Evolutionary conservation across 1,139 yeast genomes (phyloP).

Genomic region (Chernovozyma aurita): DNA sequence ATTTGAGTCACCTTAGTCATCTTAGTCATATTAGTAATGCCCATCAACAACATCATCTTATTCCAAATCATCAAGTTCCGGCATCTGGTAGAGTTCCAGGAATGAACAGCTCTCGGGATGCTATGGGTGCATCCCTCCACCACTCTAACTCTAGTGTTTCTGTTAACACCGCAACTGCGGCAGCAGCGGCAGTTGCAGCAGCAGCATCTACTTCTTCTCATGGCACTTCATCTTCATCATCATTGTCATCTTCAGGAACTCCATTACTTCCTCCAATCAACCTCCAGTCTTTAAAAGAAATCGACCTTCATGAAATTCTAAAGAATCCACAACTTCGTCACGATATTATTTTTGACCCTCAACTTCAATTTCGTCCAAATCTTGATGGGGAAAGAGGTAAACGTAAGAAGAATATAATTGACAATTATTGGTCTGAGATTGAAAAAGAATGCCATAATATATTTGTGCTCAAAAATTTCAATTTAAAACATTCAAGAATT

Average conservation of each 20-base stretch:
- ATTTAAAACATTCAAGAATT: conserved; percentile 43
- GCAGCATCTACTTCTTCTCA: background rate
- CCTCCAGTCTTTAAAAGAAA: conserved; percentile 76
- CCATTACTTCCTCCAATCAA: conserved; percentile 78
- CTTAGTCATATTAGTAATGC: conserved; percentile 2
- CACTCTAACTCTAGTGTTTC: background rate
- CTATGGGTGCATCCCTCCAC: background rate
- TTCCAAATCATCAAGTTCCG: background rate
- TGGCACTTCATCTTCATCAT: conserved; percentile 12
- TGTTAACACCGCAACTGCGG: conserved; percentile 2
- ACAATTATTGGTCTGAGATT: conserved; percentile 79
- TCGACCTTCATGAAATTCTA: conserved; percentile 82
- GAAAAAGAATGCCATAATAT: conserved; percentile 54
- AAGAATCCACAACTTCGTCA: conserved; percentile 92
- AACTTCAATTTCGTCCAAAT: conserved; percentile 87
- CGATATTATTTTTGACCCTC: conserved; percentile 89
- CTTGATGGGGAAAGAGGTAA: conserved; percentile 87
- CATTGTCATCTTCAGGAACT: conserved; percentile 15
- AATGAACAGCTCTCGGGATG: background rate
- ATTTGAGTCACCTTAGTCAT: background rate
- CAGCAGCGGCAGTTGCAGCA: background rate
- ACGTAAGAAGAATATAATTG: conserved; percentile 70
- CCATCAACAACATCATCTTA: background rate
- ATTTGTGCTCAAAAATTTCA: conserved; percentile 17
- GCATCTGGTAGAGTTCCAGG: background rate